Evolutionary conservation across 1,284 basidiomycete genomes (phyloP), one percentile per base, ranked within the genome.

Genomic region (Boletus coffeatus): DNA sequence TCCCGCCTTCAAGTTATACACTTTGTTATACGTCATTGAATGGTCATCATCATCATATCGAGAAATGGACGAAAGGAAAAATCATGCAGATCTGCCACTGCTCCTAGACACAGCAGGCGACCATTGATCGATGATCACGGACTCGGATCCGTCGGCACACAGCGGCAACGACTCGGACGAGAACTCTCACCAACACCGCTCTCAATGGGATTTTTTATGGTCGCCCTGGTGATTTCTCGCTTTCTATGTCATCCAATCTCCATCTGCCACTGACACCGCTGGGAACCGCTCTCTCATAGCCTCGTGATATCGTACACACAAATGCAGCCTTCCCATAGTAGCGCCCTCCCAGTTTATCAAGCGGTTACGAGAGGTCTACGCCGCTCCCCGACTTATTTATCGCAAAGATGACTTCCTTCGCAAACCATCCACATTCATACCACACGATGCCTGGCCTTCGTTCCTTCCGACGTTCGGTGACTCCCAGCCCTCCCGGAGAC

Each of bases 401-500:
- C 25, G 59, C 29, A 46, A 63, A 62, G 29, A 85, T 86, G 84
- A 81, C 83, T 63, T 79, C 77, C 67, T 70, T 81, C 32, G 78
- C 79, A 32, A 73, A 78, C 21, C 79, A 79, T 46, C 79, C 61
- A 10, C 48, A 46, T 21, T 25, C 63, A 3, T 29, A 55, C 14
- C 36, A 63, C 21, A 37, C 55, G 1, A 67, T 41, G 37, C 77
- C 81, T 39, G 77, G 60, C n/a, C 25, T 63, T n/a, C 60, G 58
- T 64, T 78, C 83, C 66, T 77, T 81, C 48, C 78, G 78, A 56
- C 75, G 73, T 32, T 68, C 67, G 5, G 53, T 34, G 29, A 73
- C 76, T 14, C 76, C 79, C 46, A 85, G 80, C 60, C 83, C 85
- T 53, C 81, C 84, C 39, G 48, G 48, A 25, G 86, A 87, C 59